Evolutionary conservation across 306 rosid species (phyloP), one percentile per base, ranked within the genome.

Genomic region (Begonia fuchsioides): DNA sequence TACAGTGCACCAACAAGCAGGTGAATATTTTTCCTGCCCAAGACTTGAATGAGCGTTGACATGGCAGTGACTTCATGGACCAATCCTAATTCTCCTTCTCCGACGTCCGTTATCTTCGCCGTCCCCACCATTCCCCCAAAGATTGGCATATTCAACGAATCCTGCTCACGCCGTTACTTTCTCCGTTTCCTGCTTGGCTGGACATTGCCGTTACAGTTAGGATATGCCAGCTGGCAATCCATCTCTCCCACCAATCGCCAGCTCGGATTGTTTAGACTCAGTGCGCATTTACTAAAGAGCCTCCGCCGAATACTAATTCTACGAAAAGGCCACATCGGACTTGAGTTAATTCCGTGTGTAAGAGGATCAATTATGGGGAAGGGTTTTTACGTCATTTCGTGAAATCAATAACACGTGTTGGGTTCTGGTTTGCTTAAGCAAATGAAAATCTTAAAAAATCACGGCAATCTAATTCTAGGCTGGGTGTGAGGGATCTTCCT

Each of bases 211-310:
- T 58, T 50, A 15, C 52, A 11, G 44, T 51, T 47, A 12, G 43
- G 51, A 58, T 18, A 43, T 56, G 59, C 71, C 68, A 72, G 73
- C 64, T 72, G 73, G 77, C 72, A 53, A 20, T 49, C 57, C 70
- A 45, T 64, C 52, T 41, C 44, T 14, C 52, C 63, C 49, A 65
- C 77, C 66, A 65, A 71, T 65, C 63, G 68, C 69, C 77, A 61
- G 63, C 77, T 61, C 39, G 72, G 40, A 52, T 61, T 61, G 62
- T 60, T 55, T 13, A 39, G 17, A 18, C 12, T 51, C 2, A 11
- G 13, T 0, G 0, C 1, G 4, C 9, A 59, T 44, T 54, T 3
- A 47, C 67, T 17, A 17, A 20, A 7, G n/a, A 49, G 2, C 64
- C 61, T 57, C 55, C 53, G 7, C 1, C 1, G 1, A 12, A 0